Evolutionary conservation across 2,329 filamentous ascomycete species (phyloP).

Genomic region (Talaromyces sp.): DNA sequence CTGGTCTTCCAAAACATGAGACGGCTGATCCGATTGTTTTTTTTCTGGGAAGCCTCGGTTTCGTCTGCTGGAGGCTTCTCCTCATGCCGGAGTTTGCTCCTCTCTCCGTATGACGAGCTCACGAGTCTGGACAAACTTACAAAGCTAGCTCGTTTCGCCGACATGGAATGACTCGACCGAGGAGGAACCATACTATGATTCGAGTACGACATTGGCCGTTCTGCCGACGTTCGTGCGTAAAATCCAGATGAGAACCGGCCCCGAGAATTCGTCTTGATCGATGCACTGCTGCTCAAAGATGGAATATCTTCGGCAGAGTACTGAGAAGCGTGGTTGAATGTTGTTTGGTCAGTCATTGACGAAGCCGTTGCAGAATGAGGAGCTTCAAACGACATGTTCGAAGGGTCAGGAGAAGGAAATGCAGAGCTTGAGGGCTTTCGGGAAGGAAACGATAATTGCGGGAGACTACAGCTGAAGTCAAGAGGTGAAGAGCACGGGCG

Average conservation of each 20-base stretch:
- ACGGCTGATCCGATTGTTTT: slow-evolving; percentile 40
- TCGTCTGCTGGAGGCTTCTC: slow-evolving; percentile 37
- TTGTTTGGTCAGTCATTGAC: slow-evolving; percentile 37
- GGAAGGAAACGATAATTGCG: slow-evolving; percentile 34
- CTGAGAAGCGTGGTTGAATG: slow-evolving; percentile 31
- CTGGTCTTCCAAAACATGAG: slow-evolving; percentile 46
- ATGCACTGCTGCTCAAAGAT: slow-evolving; percentile 45
- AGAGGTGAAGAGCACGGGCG: slow-evolving; percentile 38
- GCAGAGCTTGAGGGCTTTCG: slow-evolving; percentile 34
- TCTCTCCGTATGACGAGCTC: slow-evolving; percentile 37
- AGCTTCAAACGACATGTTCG: slow-evolving; percentile 35
- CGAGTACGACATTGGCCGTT: slow-evolving; percentile 41
- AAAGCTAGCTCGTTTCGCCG: slow-evolving; percentile 42
- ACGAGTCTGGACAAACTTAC: slow-evolving; percentile 45
- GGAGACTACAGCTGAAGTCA: slow-evolving; percentile 31
- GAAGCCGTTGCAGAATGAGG: slow-evolving; percentile 36
- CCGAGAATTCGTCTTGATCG: slow-evolving; percentile 39
- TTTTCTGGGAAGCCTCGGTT: slow-evolving; percentile 37
- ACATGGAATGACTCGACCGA: slow-evolving; percentile 33
- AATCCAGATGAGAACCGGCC: slow-evolving; percentile 40
- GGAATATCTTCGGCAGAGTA: slow-evolving; percentile 45
- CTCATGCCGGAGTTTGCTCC: slow-evolving; percentile 40
- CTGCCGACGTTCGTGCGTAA: slow-evolving; percentile 35
- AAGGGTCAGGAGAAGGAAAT: slow-evolving; percentile 41
- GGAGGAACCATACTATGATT: slow-evolving; percentile 25